These are phyloP conservation scores for Oemleria cerasiformis DNA, from an alignment of 306 rosid genomes.

Conservation along the genomic window DNA sequence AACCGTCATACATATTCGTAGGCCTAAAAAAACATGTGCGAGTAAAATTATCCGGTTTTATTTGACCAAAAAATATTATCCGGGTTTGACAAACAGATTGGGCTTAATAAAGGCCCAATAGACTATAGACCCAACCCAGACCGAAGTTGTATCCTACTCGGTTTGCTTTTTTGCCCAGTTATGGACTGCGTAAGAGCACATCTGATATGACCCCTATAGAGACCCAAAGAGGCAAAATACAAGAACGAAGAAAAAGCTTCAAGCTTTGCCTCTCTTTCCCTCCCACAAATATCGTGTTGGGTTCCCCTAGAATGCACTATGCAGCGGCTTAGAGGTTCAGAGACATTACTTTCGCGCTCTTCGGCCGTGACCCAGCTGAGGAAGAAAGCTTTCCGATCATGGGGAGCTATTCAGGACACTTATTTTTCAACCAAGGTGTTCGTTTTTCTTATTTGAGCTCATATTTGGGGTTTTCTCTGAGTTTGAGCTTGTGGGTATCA, in stretches of 20 bases:
- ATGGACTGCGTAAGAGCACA: not conserved
- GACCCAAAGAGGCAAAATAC: not conserved
- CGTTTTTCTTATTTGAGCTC: not conserved
- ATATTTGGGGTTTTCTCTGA: not conserved
- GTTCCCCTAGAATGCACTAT: constrained; percentile 35
- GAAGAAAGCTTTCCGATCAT: constrained; percentile 63
- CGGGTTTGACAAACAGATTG: not conserved
- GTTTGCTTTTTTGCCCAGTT: not conserved
- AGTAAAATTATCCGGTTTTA: too few relatives aligned
- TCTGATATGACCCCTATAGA: not conserved
- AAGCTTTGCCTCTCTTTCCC: constrained; percentile 1
- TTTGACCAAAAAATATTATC: too few relatives aligned
- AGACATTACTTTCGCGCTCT: constrained; percentile 29
- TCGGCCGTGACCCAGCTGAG: constrained; percentile 40
- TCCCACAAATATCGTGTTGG: constrained; percentile 9
- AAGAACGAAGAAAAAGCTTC: not conserved
- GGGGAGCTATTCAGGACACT: constrained; percentile 76
- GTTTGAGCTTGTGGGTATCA: not conserved
- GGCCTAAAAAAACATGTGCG: too few relatives aligned
- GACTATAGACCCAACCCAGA: not conserved
- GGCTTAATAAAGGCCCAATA: not conserved
- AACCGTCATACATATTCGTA: too few relatives aligned
- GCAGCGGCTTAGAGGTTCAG: constrained; percentile 61
- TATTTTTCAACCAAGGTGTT: constrained; percentile 66
- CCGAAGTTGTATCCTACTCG: not conserved